Base-by-base conservation (phyloP, 257 asterid species). In the Forsythia viridissima region DNA sequence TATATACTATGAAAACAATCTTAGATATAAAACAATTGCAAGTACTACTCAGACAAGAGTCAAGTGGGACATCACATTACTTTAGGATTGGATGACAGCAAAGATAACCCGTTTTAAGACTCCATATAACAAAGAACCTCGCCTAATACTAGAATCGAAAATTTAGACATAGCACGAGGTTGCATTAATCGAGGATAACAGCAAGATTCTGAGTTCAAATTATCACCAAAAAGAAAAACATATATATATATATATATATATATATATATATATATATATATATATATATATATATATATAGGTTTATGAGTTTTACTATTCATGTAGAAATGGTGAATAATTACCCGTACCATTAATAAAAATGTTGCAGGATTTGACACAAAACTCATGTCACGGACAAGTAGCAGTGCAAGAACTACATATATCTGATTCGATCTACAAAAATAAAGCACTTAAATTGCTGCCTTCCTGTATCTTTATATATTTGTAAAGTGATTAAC, bases 401-500 rank as follows among this genome's bases (percentile, higher is more conserved):
- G 18, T 24, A 10, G 39, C 18, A 63, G 5, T 59, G 16, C 18
- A 0, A 39, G 70, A 40, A 63, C 70, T 10, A 63, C 8, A 24
- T 24, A 10, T 11, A 63, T 63, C 70, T 63, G 38, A 24, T 63
- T 30, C 18, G 15, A 63, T 10, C 40, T 30, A 63, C 70, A 63
- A 10, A 30, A 8, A 63, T 8, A 63, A 63, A 8, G 4, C 37
- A 8, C 6, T 21, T 15, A 20, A 59, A 59, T 0, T 59, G 13
- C 30, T 59, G 67, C n/a, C n/a, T n/a, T n/a, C n/a, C n/a, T n/a
- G 67, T 8, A 20, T n/a, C 38, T 61, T 61, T 61, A 3, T 21
- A 63, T 63, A 11, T 24, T 63, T 65, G 74, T 66, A 63, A 78
- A 42, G 39, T 52, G 37, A 43, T 3, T 76, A 80, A 68, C 89